These are phyloP conservation scores for Panaeolus cyanescens DNA, from an alignment of 768 basidiomycete species.

Conservation along the genomic window DNA sequence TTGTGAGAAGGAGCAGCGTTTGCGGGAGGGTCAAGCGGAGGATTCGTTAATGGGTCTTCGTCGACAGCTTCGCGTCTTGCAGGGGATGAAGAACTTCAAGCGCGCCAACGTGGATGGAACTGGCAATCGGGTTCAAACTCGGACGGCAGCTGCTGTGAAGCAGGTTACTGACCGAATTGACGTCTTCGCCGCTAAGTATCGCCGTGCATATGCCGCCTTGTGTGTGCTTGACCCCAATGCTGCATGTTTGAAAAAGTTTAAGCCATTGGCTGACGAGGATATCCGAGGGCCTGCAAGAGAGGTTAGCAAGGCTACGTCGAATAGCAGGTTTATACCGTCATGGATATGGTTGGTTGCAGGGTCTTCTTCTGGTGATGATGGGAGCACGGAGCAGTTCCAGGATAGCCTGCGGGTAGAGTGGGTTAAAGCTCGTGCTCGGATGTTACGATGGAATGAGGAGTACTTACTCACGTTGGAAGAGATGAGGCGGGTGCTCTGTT, in stretches of 20 bases:
- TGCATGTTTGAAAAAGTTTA: conserved; percentile 8
- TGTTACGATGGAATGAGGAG: conserved; percentile 13
- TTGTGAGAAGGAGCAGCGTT: conserved; percentile 9
- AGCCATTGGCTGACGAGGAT: conserved; percentile 8
- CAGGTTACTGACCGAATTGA: conserved; percentile 8
- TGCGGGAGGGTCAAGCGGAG: conserved; percentile 19
- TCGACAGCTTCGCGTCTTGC: conserved; percentile 12
- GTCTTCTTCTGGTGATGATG: background rate
- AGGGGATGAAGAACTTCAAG: conserved; percentile 21
- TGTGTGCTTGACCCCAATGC: conserved; percentile 15
- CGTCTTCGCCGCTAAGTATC: conserved; percentile 10
- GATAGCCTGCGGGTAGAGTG: conserved; percentile 13
- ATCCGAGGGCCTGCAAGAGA: conserved; percentile 13
- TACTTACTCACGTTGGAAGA: conserved; percentile 5
- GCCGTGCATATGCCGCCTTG: conserved; percentile 9
- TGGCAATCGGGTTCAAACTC: conserved; percentile 22
- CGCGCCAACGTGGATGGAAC: conserved; percentile 18
- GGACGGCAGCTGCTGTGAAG: conserved; percentile 12
- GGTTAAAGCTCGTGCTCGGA: background rate
- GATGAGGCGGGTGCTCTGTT: conserved; percentile 5
- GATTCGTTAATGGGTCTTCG: conserved; percentile 21
- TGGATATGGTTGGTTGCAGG: conserved; percentile 26
- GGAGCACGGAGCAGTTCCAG: conserved; percentile 12
- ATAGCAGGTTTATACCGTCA: conserved; percentile 10
- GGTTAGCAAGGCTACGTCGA: background rate